phyloP scores from a whole-genome alignment of 2,329 filamentous ascomycete genomes.

The Trichoderma semiorbis region DNA sequence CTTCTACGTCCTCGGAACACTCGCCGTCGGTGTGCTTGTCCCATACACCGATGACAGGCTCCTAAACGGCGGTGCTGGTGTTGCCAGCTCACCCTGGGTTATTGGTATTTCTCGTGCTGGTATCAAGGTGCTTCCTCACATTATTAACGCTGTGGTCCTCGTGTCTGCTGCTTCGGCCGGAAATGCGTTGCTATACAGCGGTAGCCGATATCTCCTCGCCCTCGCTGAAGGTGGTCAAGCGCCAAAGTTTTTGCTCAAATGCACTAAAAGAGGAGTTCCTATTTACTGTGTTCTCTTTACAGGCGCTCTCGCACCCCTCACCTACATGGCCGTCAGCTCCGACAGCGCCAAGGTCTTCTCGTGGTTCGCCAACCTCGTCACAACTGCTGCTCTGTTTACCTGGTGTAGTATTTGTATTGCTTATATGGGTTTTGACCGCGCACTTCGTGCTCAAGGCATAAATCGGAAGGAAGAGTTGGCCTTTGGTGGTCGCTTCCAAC shows the following conservation, averaged over 20 bases:
- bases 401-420: conserved; percentile 45
- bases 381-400: conserved; percentile 43
- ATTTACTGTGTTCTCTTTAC: conserved; percentile 51
- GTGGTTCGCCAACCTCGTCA: conserved; percentile 54
- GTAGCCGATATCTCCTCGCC: conserved; percentile 45
- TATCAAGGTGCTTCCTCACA: conserved; percentile 48
- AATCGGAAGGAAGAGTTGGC: conserved; percentile 34
- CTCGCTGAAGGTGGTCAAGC: conserved; percentile 44
- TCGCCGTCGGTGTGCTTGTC: conserved; percentile 52
- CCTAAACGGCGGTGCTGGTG: conserved; percentile 53
- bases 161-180: conserved; percentile 45
- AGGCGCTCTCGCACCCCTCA: conserved; percentile 46
- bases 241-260: conserved; percentile 50
- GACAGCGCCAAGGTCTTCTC: conserved; percentile 47
- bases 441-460: conserved; percentile 16
- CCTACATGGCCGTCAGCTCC: conserved; percentile 47
- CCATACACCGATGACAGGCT: conserved; percentile 44
- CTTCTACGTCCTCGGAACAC: conserved; percentile 67
- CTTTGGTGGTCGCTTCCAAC: conserved; percentile 48
- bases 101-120: conserved; percentile 55
- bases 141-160: conserved; percentile 61
- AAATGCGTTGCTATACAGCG: conserved; percentile 48
- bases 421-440: conserved; percentile 46
- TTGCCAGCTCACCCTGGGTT: conserved; percentile 58
- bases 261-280: conserved; percentile 57